Base-by-base conservation (phyloP, 2,329 filamentous ascomycete genomes). In the Cytospora chrysosperma region DNA sequence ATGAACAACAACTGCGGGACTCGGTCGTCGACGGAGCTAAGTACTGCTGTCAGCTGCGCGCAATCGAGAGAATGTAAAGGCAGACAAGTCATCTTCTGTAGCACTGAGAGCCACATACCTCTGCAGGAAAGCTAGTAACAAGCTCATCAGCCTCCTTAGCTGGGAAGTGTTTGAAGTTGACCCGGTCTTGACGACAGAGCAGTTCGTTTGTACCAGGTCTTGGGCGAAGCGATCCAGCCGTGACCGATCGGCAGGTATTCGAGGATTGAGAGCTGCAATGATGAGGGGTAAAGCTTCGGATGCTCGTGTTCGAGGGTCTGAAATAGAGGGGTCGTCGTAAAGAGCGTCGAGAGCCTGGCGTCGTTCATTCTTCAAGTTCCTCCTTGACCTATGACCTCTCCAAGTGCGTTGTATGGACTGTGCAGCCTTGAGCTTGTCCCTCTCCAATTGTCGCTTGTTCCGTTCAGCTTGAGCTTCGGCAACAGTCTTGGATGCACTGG, bases 381-480 rank as follows among this genome's bases (percentile, higher is more conserved):
- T 82, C 69, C 93, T 85, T 64, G 79, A 81, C 62, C 75, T 82
- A 74, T 96, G 85, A 17, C 93, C 93, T 74, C 94, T 85, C 93
- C 93, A 98, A 75, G 84, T 80, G 68, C 86, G 85, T 75, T 98
- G 95, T 68, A 98, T 86, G 56, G 79, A 83, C 69, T 85, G 88
- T 17, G 87, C 86, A 5, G 93, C 92, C 71, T 88, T 89, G 56
- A 93, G 77, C 64, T 88, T 87, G 56, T 92, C 88, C 69, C 93
- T 85, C 71, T 98, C 93, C 57, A 87, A 86, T 70, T 97, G 92
- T 69, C 95, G 85, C 69, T 88, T 85, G 67, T 88, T 81, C 32
- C 95, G 88, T 70, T 97, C 93, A 69, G 93, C 91, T 72, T 97
- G 92, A 30, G 94, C 94, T 70, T 92, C 88, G 52, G 89, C 90